These are phyloP conservation scores for Puccinellia tenuiflora DNA, from an alignment of 176 grass and related monocot species.

Conservation along the genomic window DNA sequence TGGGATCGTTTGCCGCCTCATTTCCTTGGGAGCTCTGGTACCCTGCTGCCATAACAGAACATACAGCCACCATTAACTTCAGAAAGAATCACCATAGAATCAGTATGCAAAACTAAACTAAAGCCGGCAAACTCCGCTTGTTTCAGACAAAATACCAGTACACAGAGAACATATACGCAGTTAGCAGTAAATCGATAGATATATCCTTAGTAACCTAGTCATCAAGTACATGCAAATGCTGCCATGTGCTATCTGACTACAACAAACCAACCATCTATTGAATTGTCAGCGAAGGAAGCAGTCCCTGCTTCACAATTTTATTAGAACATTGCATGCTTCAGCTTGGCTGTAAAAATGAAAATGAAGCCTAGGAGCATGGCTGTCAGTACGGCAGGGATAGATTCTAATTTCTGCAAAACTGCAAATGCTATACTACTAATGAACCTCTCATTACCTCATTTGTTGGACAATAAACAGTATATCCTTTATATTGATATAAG, in stretches of 20 bases:
- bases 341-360: conserved; percentile 12
- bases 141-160: neutral
- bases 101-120: neutral
- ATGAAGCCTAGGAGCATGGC: neutral
- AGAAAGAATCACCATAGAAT: neutral
- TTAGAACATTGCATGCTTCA: neutral
- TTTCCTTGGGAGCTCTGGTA: conserved; percentile 56
- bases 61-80: conserved; percentile 1
- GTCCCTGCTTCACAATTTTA: conserved; percentile 3
- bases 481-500: neutral
- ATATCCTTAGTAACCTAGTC: neutral
- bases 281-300: neutral
- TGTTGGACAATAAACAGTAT: neutral
- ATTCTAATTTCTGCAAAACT: neutral
- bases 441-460: neutral
- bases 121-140: neutral
- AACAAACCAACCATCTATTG: neutral
- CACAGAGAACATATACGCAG: neutral
- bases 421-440: neutral
- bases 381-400: neutral
- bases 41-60: conserved; percentile 42
- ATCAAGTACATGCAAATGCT: neutral
- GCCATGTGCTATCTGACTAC: neutral
- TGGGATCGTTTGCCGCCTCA: conserved; percentile 63
- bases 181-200: neutral